Evolutionary conservation across 768 basidiomycete species (phyloP).

Genomic region (Rhizopogon sp.): DNA sequence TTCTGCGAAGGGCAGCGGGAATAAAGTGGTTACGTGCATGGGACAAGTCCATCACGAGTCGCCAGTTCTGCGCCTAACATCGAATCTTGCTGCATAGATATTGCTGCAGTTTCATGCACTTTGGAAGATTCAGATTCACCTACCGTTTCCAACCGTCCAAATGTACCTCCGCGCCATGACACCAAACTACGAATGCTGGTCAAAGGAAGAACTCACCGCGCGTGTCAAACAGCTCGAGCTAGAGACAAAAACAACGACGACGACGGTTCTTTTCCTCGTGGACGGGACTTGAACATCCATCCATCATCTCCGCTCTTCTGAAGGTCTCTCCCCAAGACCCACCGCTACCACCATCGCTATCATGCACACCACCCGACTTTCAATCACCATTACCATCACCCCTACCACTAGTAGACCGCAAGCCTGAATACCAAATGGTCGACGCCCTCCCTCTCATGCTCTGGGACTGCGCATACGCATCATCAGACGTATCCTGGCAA

Average conservation of each 20-base stretch:
- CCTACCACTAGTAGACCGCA: constrained; percentile 53
- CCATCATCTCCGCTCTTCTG: constrained; percentile 66
- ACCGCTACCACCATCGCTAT: background rate
- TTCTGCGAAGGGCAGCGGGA: too few relatives aligned
- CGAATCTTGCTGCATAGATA: too few relatives aligned
- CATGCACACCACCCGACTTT: constrained; percentile 1
- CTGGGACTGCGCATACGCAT: constrained; percentile 81
- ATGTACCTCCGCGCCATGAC: constrained; percentile 29
- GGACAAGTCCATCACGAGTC: too few relatives aligned
- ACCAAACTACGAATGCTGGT: constrained; percentile 48
- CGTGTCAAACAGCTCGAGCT: constrained; percentile 54
- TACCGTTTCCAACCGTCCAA: constrained; percentile 27
- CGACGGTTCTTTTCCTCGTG: constrained; percentile 75
- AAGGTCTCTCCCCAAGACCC: constrained; percentile 44
- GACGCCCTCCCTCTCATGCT: constrained; percentile 87
- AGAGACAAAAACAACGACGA: too few relatives aligned
- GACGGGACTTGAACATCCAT: constrained; percentile 73
- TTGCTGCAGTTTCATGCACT: constrained; percentile 19
- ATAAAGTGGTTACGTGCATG: too few relatives aligned
- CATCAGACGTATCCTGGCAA: constrained; percentile 68
- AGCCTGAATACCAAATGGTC: constrained; percentile 93
- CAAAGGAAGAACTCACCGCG: constrained; percentile 67
- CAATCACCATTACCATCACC: constrained; percentile 8
- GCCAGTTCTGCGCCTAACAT: too few relatives aligned
- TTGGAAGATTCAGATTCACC: constrained; percentile 26